Percentiles rank a stretch among this genome's conserved stretches.
phyloP scores from a whole-genome alignment of 2,329 filamentous ascomycete genomes.

The Berkeleyomyces rouxiae region DNA sequence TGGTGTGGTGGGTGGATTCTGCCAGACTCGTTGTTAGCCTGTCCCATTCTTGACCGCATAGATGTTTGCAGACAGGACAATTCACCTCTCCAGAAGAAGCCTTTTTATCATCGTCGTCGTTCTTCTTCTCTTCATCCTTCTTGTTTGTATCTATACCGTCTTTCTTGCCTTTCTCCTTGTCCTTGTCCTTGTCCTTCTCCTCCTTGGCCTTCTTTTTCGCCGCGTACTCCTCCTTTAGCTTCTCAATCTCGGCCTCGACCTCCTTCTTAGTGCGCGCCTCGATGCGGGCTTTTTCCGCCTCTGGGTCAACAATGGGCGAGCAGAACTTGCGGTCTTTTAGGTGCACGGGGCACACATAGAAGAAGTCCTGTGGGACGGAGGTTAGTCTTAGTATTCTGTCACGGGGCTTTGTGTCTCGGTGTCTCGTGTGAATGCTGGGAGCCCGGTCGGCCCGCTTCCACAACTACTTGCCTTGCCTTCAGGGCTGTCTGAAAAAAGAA shows the following conservation, averaged over 20 bases:
- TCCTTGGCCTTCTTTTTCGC: slow-evolving; percentile 52
- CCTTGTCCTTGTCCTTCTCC: slow-evolving; percentile 45
- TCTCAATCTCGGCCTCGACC: slow-evolving; percentile 45
- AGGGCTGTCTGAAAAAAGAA: slow-evolving; percentile 42
- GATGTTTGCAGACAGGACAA: neutral
- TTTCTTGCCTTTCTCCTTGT: slow-evolving; percentile 29
- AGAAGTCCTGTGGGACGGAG: slow-evolving; percentile 48
- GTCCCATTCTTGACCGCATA: neutral
- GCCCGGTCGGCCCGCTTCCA: too few relatives aligned
- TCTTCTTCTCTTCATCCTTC: slow-evolving; percentile 17
- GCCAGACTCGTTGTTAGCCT: neutral
- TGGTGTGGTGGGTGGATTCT: slow-evolving; percentile 9
- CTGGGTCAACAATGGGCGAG: slow-evolving; percentile 53
- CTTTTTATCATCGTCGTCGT: slow-evolving; percentile 17
- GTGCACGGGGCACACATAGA: slow-evolving; percentile 76
- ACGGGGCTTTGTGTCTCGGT: neutral
- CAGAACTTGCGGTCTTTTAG: slow-evolving; percentile 73
- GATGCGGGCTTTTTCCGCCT: slow-evolving; percentile 37
- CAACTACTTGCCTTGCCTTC: slow-evolving; percentile 12
- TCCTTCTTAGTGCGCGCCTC: slow-evolving; percentile 32
- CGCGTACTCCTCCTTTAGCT: slow-evolving; percentile 61
- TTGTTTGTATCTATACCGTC: slow-evolving; percentile 24
- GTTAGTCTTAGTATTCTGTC: slow-evolving; percentile 8
- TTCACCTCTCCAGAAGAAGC: neutral
- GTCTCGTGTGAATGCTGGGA: too few relatives aligned